phyloP scores from a whole-genome alignment of 139 green algal species.

The Volvox africanus region DNA sequence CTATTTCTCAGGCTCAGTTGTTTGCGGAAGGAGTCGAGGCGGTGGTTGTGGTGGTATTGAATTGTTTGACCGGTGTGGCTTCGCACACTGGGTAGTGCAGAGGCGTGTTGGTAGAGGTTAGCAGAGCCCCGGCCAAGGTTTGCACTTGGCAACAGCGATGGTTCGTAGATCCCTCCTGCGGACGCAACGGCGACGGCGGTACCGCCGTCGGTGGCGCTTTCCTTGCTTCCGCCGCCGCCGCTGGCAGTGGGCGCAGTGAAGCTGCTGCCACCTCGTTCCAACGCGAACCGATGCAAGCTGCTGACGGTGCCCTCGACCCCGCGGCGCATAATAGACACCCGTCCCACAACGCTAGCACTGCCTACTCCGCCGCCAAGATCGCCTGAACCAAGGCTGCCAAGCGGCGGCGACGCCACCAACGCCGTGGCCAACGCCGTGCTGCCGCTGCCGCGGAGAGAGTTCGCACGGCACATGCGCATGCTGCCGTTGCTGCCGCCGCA shows the following conservation, averaged over 20 bases:
- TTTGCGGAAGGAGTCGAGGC: no score
- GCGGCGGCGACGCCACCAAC: background rate
- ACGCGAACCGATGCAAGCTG: conserved; percentile 24
- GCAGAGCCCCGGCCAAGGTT: background rate
- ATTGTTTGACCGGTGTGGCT: no score
- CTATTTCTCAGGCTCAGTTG: no score
- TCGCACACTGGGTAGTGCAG: background rate
- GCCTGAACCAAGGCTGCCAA: background rate
- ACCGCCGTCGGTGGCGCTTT: background rate
- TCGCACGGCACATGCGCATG: background rate
- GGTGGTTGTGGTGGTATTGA: no score
- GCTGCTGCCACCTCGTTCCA: conserved; percentile 21
- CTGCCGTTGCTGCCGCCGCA: background rate
- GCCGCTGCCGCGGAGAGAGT: background rate
- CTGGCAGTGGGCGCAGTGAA: background rate
- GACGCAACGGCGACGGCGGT: background rate
- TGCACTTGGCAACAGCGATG: background rate
- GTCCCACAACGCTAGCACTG: background rate
- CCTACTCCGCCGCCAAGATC: background rate
- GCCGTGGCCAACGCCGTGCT: background rate
- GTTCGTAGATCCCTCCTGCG: background rate
- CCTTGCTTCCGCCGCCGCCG: background rate
- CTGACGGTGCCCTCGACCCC: background rate
- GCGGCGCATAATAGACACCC: background rate
- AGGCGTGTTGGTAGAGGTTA: background rate